These are phyloP conservation scores for Lyophyllum shimeji DNA, from an alignment of 768 basidiomycete genomes.

Conservation along the genomic window DNA sequence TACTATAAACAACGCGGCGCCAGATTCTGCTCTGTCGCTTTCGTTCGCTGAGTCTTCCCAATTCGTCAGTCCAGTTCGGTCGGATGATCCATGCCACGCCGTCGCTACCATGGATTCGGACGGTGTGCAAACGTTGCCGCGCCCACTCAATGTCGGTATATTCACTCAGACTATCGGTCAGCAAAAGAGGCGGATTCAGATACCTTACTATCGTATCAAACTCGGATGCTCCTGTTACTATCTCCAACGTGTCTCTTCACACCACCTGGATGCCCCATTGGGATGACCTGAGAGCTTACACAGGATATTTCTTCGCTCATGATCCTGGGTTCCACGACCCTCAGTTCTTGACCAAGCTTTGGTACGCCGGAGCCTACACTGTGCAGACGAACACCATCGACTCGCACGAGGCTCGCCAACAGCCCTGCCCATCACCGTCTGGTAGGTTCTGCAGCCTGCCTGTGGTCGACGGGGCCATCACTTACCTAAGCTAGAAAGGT, in stretches of 20 bases:
- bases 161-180: constrained; percentile 35
- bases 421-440: constrained; percentile 25
- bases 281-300: constrained; percentile 43
- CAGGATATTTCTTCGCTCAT: constrained; percentile 45
- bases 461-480: neutral
- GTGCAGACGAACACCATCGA: constrained; percentile 50
- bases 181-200: constrained; percentile 47
- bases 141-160: constrained; percentile 24
- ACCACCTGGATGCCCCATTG: constrained; percentile 51
- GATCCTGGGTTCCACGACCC: constrained; percentile 43
- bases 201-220: constrained; percentile 46
- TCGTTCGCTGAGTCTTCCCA: constrained; percentile 50
- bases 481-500: constrained; percentile 22
- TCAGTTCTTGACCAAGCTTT: constrained; percentile 47
- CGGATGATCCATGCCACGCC: constrained; percentile 38
- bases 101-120: constrained; percentile 27
- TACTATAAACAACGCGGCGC: constrained; percentile 23
- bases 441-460: constrained; percentile 17
- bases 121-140: constrained; percentile 32
- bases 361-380: constrained; percentile 58
- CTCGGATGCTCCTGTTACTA: constrained; percentile 32
- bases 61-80: constrained; percentile 43
- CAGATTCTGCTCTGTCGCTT: constrained; percentile 37
- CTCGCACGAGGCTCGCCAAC: constrained; percentile 31
- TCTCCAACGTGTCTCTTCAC: constrained; percentile 42